Conservation (phyloP, 345 rosid genomes). For the Clarkia xantiana region DNA sequence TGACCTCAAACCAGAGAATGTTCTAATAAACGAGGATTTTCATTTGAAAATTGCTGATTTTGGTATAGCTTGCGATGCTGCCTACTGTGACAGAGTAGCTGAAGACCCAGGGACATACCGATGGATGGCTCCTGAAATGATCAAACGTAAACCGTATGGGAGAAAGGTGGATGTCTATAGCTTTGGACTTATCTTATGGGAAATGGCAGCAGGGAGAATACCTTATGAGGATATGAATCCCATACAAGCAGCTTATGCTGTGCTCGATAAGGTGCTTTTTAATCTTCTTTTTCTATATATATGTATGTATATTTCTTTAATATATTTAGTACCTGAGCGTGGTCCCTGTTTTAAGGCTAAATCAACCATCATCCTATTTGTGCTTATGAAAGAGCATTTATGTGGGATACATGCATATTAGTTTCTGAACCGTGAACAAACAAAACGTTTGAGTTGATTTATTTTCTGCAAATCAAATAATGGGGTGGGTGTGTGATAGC, state of each 20-base stretch:
- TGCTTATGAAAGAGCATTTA: no score
- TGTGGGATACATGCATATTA: no score
- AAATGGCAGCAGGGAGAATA: slow-evolving; percentile 80
- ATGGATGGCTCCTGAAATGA: slow-evolving; percentile 99
- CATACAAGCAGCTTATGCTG: slow-evolving; percentile 99
- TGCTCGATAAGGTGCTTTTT: slow-evolving; percentile 63
- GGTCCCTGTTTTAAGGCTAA: no score
- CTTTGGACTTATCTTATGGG: slow-evolving; percentile 94
- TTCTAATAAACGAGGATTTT: slow-evolving; percentile 61
- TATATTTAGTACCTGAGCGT: neutral
- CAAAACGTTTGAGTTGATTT: no score
- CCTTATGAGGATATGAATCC: slow-evolving; percentile 98
- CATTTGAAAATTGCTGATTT: slow-evolving; percentile 84
- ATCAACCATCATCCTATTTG: no score
- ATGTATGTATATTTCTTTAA: neutral
- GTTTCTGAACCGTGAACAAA: no score
- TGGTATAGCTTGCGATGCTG: slow-evolving; percentile 95
- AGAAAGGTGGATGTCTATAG: slow-evolving; percentile 85
- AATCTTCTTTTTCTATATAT: neutral
- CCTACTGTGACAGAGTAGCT: slow-evolving; percentile 56
- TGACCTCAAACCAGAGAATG: slow-evolving; percentile 94
- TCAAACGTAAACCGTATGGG: slow-evolving; percentile 71
- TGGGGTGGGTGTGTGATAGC: no score
- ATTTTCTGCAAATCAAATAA: no score
- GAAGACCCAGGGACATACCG: slow-evolving; percentile 98